Percentiles rank a stretch among this genome's conserved stretches.
These are phyloP conservation scores for Debaryomycetaceae sp. DNA, from an alignment of 1,139 yeast species.

Conservation along the genomic window DNA sequence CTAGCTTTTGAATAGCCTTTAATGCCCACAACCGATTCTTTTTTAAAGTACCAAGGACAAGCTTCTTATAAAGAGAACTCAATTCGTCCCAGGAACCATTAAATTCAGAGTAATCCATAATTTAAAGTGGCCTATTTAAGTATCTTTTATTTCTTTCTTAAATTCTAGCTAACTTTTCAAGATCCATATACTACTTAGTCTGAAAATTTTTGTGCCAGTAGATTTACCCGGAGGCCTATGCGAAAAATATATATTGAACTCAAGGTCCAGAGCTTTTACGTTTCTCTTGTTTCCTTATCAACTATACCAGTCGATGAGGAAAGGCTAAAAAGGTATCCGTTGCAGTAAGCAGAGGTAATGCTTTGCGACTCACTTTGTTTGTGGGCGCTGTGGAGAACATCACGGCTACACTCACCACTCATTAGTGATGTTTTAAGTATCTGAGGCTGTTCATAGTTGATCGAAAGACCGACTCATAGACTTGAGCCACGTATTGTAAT, in stretches of 20 bases:
- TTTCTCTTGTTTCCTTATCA: conserved; percentile 34
- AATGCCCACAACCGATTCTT: conserved; percentile 11
- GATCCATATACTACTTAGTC: not conserved
- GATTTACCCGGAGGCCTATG: conserved; percentile 9
- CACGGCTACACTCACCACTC: conserved; percentile 32
- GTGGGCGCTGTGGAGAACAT: conserved; percentile 34
- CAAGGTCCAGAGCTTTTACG: not conserved
- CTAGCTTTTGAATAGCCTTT: conserved; percentile 13
- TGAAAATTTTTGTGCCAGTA: not conserved
- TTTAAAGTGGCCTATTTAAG: not conserved
- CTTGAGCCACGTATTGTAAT: too few relatives aligned
- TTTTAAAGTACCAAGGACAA: not conserved
- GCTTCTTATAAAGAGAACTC: conserved; percentile 1
- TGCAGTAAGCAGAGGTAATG: conserved; percentile 28
- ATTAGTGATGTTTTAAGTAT: conserved; percentile 22
- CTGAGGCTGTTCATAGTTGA: conserved; percentile 26
- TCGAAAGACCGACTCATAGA: too few relatives aligned
- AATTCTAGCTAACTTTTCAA: not conserved
- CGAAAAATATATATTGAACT: conserved; percentile 1
- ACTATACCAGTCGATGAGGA: conserved; percentile 70
- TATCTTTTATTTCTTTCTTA: not conserved
- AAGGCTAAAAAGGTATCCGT: conserved; percentile 44
- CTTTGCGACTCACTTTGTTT: conserved; percentile 12
- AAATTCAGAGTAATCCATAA: conserved; percentile 2
- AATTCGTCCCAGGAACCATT: conserved; percentile 23